Evolutionary conservation across 2,329 filamentous ascomycete genomes (phyloP).

Genomic region (Colletotrichum tropicale): DNA sequence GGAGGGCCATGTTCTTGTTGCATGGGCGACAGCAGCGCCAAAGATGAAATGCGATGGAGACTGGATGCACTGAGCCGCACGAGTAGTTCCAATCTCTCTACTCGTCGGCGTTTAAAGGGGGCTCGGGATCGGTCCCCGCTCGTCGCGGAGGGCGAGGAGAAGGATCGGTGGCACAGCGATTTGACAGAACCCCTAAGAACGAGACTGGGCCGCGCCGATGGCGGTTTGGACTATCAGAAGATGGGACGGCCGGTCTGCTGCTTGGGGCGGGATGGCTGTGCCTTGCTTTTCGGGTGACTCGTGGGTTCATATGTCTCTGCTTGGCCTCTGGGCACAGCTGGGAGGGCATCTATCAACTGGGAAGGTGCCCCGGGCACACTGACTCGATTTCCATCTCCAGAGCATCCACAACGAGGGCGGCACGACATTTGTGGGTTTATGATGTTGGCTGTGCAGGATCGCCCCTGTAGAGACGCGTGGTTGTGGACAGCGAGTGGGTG

Average conservation of each 20-base stretch:
- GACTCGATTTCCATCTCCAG: conserved; percentile 13
- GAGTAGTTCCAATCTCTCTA: background rate
- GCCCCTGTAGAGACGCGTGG: conserved; percentile 11
- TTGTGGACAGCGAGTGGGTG: background rate
- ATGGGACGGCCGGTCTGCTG: background rate
- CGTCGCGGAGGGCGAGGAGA: background rate
- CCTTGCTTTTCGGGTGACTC: background rate
- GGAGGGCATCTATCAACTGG: background rate
- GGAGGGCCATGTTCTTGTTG: background rate
- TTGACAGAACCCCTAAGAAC: background rate
- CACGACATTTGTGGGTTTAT: background rate
- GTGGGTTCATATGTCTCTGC: background rate
- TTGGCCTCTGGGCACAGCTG: background rate
- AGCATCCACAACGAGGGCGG: conserved; percentile 11
- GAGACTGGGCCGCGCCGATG: background rate
- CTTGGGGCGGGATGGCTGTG: background rate
- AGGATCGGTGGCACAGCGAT: background rate
- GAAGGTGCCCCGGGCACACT: background rate
- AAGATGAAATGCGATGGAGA: background rate
- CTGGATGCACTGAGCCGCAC: background rate
- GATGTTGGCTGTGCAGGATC: background rate
- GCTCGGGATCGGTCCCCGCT: background rate
- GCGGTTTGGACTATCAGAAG: conserved; percentile 2
- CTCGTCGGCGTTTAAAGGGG: background rate
- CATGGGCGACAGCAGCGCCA: background rate